Conservation (phyloP, 352 stramenopile species). For the Phytophthora idaei region DNA sequence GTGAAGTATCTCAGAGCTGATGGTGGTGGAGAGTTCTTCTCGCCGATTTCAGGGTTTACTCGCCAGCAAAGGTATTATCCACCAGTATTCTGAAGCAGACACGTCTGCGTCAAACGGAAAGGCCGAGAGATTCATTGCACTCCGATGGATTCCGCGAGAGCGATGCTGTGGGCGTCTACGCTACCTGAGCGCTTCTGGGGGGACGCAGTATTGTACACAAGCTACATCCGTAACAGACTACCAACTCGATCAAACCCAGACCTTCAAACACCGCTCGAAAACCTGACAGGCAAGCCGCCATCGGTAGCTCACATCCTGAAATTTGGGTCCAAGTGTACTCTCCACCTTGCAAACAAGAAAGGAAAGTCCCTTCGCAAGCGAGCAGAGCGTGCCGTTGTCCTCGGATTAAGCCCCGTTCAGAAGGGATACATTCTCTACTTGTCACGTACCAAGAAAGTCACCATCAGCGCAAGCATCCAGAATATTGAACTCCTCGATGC, state of each 20-base stretch:
- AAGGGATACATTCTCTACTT: neutral
- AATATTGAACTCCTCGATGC: neutral
- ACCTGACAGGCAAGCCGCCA: neutral
- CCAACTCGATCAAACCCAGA: constrained; percentile 10
- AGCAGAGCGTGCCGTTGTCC: neutral
- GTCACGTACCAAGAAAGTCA: neutral
- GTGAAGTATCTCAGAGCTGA: neutral
- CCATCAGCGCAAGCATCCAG: neutral
- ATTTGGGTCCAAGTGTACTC: neutral
- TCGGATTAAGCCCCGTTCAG: neutral
- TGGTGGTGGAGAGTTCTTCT: neutral
- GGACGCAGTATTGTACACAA: constrained; percentile 9
- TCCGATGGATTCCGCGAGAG: constrained; percentile 12
- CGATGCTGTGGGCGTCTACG: constrained; percentile 14
- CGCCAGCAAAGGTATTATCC: neutral
- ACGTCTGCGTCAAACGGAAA: neutral
- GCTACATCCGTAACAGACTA: constrained; percentile 16
- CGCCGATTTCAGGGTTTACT: neutral
- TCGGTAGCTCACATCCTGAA: neutral
- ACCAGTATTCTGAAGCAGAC: neutral
- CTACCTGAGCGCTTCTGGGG: constrained; percentile 14
- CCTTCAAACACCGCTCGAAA: neutral
- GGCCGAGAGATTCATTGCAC: neutral
- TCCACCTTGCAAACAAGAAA: neutral
- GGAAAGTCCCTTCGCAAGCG: neutral